Percentiles rank a stretch among this genome's conserved stretches.
These are phyloP conservation scores for Chaetoscypha palmicola DNA, from an alignment of 2,329 filamentous ascomycete species.

Conservation along the genomic window DNA sequence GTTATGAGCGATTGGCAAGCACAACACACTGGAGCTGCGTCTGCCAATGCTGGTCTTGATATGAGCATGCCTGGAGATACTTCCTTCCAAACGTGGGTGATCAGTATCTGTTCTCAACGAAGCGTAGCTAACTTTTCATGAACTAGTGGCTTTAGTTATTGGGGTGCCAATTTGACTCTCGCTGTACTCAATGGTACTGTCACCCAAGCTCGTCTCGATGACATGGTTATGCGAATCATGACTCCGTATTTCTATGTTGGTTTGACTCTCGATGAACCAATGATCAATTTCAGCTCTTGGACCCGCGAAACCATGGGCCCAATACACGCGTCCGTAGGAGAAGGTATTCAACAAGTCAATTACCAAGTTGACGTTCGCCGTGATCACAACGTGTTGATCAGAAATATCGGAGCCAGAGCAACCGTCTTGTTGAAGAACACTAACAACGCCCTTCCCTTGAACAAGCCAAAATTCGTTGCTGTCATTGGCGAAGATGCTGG, in stretches of 20 bases:
- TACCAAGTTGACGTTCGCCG: constrained; percentile 76
- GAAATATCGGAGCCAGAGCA: constrained; percentile 69
- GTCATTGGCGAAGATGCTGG: constrained; percentile 81
- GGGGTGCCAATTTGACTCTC: constrained; percentile 81
- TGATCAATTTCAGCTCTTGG: constrained; percentile 86
- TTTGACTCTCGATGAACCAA: constrained; percentile 38
- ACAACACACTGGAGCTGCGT: constrained; percentile 61
- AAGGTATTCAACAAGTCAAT: constrained; percentile 64
- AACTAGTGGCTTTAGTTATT: constrained; percentile 51
- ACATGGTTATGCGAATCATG: constrained; percentile 84
- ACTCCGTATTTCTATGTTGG: constrained; percentile 62
- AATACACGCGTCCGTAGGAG: constrained; percentile 53
- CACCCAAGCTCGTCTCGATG: constrained; percentile 79
- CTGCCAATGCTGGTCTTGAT: constrained; percentile 59
- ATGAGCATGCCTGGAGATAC: constrained; percentile 90
- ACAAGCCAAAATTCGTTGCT: constrained; percentile 66
- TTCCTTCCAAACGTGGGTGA: constrained; percentile 65
- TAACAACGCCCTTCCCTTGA: constrained; percentile 65
- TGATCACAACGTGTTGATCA: constrained; percentile 66
- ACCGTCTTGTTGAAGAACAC: constrained; percentile 87
- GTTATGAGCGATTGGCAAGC: constrained; percentile 77
- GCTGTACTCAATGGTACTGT: constrained; percentile 85
- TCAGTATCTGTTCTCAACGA: too few species aligned
- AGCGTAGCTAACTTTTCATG: too few species aligned
- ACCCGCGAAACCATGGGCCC: constrained; percentile 68